Base-by-base conservation (phyloP, 192 early-diverging fungal species). In the Entomortierella lignicola region DNA sequence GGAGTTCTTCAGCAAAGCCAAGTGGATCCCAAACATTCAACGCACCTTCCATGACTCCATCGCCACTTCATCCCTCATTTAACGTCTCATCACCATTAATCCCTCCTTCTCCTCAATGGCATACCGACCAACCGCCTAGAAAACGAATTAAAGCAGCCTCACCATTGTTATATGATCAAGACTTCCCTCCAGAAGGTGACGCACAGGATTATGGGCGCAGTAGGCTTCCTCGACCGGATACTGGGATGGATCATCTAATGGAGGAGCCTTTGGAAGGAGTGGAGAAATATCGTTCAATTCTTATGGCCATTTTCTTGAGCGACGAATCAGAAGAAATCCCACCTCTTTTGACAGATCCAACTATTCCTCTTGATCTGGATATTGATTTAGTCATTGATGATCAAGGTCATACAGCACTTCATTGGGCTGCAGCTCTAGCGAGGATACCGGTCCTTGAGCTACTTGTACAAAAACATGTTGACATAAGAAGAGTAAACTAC, bases 361-460 rank as follows among this genome's bases (percentile, higher is more conserved):
- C 72, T 8, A 69, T 77, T 1, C 83, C 87, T 0, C 26, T 53
- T 10, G 89, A 89, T 41, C 81, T 96, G 25, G 90, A 98, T 43
- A 82, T 95, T 29, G 90, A 98, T 72, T 71, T 97, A 27, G 83
- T 91, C 4, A 94, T 99, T 60, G 98, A 99, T 63, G 95, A 96
- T 50, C 94, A 94, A 48, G 97, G 97, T 15, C 95, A 99, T 81
- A 94, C 96, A 0, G 88, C 95, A 1, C 82, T 99, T 10, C 98
- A 99, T 67, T 99, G 97, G 97, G 96, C 98, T 15, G 93, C 96
- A 1, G 94, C 97, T 10, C 82, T 99, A 25, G 96, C 91, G 0
- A 80, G 92, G 43, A 86, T 95, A 42, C 83, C 87, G 32, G 85
- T 97, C 0, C 72, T 97, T 21, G 90, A 92, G 31, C 77, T 94